phyloP scores from a whole-genome alignment of 768 basidiomycete genomes.

The Pisolithus tinctorius region DNA sequence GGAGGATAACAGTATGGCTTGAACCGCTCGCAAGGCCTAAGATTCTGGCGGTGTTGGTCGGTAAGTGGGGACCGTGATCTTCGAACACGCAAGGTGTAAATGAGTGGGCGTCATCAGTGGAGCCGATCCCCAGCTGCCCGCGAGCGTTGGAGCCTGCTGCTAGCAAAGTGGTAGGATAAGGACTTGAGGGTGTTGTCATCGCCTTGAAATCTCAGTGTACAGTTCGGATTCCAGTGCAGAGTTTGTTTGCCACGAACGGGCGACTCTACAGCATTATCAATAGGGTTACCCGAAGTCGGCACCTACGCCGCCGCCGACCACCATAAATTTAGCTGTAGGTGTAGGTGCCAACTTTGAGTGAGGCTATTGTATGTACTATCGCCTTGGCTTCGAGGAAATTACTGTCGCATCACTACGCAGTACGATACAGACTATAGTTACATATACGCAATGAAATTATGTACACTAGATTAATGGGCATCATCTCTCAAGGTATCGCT shows the following conservation, averaged over 20 bases:
- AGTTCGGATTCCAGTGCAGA: not conserved
- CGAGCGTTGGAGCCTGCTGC: constrained; percentile 44
- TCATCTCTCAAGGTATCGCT: not conserved
- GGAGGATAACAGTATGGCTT: constrained; percentile 71
- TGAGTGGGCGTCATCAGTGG: constrained; percentile 31
- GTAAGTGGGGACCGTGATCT: constrained; percentile 16
- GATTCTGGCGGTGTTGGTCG: constrained; percentile 25
- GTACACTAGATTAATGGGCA: not conserved
- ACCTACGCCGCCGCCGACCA: not conserved
- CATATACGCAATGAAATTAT: too few species aligned
- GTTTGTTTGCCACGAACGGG: not conserved
- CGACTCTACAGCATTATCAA: too few species aligned
- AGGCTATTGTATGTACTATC: too few species aligned
- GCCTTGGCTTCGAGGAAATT: too few species aligned
- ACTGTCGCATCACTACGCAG: too few species aligned
- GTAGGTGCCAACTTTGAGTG: not conserved
- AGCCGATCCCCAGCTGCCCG: constrained; percentile 40
- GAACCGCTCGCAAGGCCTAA: constrained; percentile 60
- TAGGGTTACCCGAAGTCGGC: not conserved
- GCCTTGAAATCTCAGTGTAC: not conserved
- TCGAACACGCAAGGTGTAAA: constrained; percentile 35
- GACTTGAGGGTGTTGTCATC: not conserved
- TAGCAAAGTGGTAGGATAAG: constrained; percentile 19
- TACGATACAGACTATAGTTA: too few species aligned
- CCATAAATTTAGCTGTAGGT: not conserved